Evolutionary conservation across 768 basidiomycete genomes (phyloP).

Genomic region (Russula foetens): DNA sequence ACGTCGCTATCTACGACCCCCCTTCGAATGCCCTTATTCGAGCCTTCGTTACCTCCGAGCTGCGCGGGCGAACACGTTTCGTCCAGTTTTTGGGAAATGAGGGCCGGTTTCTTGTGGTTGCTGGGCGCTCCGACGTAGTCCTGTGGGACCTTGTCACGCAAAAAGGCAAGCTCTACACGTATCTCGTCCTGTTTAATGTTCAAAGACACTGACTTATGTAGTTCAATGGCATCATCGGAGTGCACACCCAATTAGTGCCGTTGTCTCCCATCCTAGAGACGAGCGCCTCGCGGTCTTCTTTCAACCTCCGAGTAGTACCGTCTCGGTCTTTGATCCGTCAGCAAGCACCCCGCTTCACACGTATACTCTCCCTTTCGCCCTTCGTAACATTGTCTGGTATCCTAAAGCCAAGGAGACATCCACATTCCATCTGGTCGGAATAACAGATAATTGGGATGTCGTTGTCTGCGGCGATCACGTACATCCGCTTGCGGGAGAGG

Average conservation of each 20-base stretch:
- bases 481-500: conserved; percentile 34
- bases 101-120: conserved; percentile 63
- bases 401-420: conserved; percentile 25
- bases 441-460: conserved; percentile 58
- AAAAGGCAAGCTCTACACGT: conserved; percentile 39
- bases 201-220: conserved; percentile 24
- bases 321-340: conserved; percentile 41
- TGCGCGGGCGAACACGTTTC: conserved; percentile 37
- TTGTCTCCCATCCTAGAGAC: conserved; percentile 49
- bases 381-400: conserved; percentile 43
- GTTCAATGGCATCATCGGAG: conserved; percentile 52
- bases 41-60: conserved; percentile 46
- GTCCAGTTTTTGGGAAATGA: conserved; percentile 60
- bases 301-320: conserved; percentile 20
- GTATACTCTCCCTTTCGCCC: conserved; percentile 50
- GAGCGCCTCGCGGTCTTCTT: conserved; percentile 53
- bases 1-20: conserved; percentile 71
- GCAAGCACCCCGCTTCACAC: conserved; percentile 39
- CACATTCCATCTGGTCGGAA: conserved; percentile 55
- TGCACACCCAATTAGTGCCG: conserved; percentile 30
- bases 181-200: neutral
- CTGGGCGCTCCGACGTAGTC: conserved; percentile 40
- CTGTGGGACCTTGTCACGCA: conserved; percentile 68
- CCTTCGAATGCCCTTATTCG: conserved; percentile 49
- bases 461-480: conserved; percentile 60